Evolutionary conservation across 2,329 filamentous ascomycete species (phyloP), one percentile per base, ranked within the genome.

Genomic region (Cladobotryum mycophilum): DNA sequence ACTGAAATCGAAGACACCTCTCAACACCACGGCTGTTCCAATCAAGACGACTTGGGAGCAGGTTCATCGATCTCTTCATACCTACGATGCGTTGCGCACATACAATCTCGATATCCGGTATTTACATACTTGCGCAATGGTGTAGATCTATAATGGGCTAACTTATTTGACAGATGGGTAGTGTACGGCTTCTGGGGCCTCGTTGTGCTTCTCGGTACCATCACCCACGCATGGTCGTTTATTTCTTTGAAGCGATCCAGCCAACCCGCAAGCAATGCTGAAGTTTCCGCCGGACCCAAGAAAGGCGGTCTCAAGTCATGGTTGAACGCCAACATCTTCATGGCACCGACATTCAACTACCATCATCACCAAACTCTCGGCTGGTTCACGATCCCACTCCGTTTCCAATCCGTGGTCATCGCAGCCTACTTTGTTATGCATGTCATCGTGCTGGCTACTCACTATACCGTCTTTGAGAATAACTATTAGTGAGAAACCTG

Each of bases 361-460:
- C 54, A 57, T 15, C 55, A 57, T 17, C 54, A 56, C 17, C 54
- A 57, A 41, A 45, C 55, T 1, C 40, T 68, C 41, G 67, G 66
- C 12, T 70, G 67, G 65, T 68, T 63, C 55, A 67, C 65, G 1
- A 60, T 70, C 5, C 67, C 67, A 3, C 64, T 67, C 7, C 58
- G 68, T 8, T 48, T 69, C 33, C 64, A 71, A 50, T 65, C 60
- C 18, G 36, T 68, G 3, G 64, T 65, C 34, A 64, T 70, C 35
- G 33, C 59, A 1, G 48, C 56, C 5, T 70, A 70, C 47, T 53
- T 69, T 20, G 41, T 63, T 17, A 41, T 68, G 9, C 67, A 68
- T 20, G 52, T 67, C 14, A 55, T 62, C 51, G 59, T 64, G 33
- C 63, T 61, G 22, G 52, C 58, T 17, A 53, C 58, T 5, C 63